Evolutionary conservation across 495 filamentous ascomycete genomes (phyloP).

Genomic region (Hypomontagnella monticulosa): DNA sequence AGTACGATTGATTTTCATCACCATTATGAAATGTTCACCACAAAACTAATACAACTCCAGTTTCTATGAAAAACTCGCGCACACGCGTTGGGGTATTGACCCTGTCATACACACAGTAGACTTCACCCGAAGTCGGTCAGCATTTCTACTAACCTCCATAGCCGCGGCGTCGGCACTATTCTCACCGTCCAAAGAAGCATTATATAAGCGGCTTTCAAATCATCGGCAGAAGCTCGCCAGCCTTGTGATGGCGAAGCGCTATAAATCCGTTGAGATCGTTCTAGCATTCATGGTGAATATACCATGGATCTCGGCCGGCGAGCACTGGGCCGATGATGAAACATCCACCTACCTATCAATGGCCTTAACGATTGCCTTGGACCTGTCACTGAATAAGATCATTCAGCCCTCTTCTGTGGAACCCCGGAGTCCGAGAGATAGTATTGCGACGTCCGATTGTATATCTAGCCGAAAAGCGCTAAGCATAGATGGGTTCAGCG

Average conservation of each 20-base stretch:
- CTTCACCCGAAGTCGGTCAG: slow-evolving; percentile 72
- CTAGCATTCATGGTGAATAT: slow-evolving; percentile 81
- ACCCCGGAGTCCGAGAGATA: slow-evolving; percentile 56
- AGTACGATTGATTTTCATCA: slow-evolving; percentile 55
- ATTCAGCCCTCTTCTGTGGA: slow-evolving; percentile 64
- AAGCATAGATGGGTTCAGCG: slow-evolving; percentile 71
- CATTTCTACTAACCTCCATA: slow-evolving; percentile 77
- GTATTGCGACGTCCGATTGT: slow-evolving; percentile 68
- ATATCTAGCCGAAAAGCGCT: slow-evolving; percentile 71
- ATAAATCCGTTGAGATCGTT: slow-evolving; percentile 76
- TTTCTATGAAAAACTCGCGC: slow-evolving; percentile 75
- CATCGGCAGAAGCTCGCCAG: slow-evolving; percentile 72
- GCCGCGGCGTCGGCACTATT: slow-evolving; percentile 71
- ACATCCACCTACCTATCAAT: slow-evolving; percentile 76
- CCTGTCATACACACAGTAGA: slow-evolving; percentile 68
- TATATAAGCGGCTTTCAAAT: slow-evolving; percentile 69
- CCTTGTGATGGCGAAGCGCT: slow-evolving; percentile 64
- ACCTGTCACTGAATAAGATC: slow-evolving; percentile 75
- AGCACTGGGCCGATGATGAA: slow-evolving; percentile 74
- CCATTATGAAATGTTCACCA: slow-evolving; percentile 2
- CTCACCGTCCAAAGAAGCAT: slow-evolving; percentile 66
- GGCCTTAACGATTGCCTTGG: slow-evolving; percentile 73
- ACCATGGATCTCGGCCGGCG: slow-evolving; percentile 77
- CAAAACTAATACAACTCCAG: slow-evolving; percentile 47
- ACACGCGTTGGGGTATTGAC: slow-evolving; percentile 79